Percentiles rank a stretch among this genome's conserved stretches.
Conservation (phyloP, 306 rosid species). For the Cucurbita pepo region DNA sequence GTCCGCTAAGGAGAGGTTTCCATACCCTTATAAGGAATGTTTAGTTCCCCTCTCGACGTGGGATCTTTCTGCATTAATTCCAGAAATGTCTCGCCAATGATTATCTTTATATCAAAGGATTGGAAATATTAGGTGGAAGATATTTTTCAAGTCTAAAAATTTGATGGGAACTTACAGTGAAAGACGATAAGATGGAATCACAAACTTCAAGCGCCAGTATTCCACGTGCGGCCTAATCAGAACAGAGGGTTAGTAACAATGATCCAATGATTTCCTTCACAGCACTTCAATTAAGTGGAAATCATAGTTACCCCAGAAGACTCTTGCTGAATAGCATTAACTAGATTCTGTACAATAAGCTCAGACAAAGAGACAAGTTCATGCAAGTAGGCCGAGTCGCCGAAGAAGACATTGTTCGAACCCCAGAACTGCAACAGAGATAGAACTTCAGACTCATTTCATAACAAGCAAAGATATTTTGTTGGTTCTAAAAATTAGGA, state of each 20-base stretch:
- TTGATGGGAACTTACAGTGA: conserved; percentile 31
- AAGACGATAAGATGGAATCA: conserved; percentile 63
- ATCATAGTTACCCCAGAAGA: conserved; percentile 41
- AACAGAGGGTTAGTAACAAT: conserved; percentile 7
- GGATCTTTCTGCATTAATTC: not conserved
- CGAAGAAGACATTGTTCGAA: conserved; percentile 43
- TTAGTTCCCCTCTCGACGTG: too few relatives aligned
- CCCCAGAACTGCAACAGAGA: conserved; percentile 36
- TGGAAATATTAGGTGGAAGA: not conserved
- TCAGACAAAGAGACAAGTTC: conserved; percentile 62
- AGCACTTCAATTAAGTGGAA: not conserved
- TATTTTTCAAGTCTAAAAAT: not conserved
- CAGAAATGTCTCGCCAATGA: not conserved
- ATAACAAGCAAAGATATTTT: not conserved
- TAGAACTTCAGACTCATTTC: not conserved
- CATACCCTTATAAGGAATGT: too few relatives aligned
- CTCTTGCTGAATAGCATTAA: conserved; percentile 51
- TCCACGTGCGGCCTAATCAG: conserved; percentile 61
- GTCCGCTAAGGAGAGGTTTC: too few relatives aligned
- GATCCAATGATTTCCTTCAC: not conserved
- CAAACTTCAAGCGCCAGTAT: conserved; percentile 91
- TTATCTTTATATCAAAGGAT: not conserved
- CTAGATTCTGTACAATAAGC: conserved; percentile 46
- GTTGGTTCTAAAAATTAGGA: not conserved
- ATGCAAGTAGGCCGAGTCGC: conserved; percentile 38